These are phyloP conservation scores for Ogataea minuta DNA, from an alignment of 805 yeast species.

Conservation along the genomic window DNA sequence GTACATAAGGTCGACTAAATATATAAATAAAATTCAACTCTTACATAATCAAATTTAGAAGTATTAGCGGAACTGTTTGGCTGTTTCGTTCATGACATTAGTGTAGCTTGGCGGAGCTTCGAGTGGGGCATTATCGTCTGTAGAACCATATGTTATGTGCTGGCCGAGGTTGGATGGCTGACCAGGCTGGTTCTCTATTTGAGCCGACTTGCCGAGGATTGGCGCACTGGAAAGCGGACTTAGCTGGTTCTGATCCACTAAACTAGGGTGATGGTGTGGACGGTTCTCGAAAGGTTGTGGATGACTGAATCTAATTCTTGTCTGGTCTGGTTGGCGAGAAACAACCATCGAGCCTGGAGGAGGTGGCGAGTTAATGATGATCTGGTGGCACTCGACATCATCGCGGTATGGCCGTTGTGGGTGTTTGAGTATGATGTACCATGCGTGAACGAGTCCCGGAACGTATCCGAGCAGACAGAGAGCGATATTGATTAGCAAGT, in stretches of 20 bases:
- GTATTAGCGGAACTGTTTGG: constrained; percentile 25
- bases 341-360: constrained; percentile 20
- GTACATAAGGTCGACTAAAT: constrained; percentile 5
- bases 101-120: constrained; percentile 39
- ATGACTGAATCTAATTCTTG: constrained; percentile 28
- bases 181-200: constrained; percentile 2
- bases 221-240: constrained; percentile 26
- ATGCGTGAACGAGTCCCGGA: constrained; percentile 69
- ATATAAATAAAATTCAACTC: neutral
- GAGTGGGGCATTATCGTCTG: constrained; percentile 13
- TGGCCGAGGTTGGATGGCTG: constrained; percentile 12
- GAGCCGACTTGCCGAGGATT: constrained; percentile 1
- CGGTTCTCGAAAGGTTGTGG: constrained; percentile 33
- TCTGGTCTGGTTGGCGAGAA: constrained; percentile 28
- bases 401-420: constrained; percentile 36
- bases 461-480: constrained; percentile 61
- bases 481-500: constrained; percentile 61
- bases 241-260: constrained; percentile 20
- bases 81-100: constrained; percentile 35
- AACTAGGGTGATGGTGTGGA: neutral
- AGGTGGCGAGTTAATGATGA: constrained; percentile 27
- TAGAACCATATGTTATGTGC: constrained; percentile 20
- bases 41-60: constrained; percentile 5
- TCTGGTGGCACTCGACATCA: constrained; percentile 30
- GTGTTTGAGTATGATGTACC: constrained; percentile 59